Base-by-base conservation (phyloP, 2,329 filamentous ascomycete genomes). In the Nothomitra cinnamomea region DNA sequence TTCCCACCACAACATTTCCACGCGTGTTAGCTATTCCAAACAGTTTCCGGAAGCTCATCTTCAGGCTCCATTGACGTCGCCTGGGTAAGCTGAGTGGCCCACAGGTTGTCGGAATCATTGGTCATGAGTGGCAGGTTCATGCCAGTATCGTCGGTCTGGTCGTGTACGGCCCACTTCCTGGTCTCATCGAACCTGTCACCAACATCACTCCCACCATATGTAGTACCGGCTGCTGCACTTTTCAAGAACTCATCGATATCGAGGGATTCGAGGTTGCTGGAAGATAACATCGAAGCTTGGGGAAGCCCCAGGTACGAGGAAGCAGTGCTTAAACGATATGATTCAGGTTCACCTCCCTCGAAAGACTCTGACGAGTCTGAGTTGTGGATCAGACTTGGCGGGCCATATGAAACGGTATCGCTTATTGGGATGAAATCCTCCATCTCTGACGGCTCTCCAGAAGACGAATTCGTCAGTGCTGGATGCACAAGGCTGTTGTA, bases 371-470 rank as follows among this genome's bases (percentile, higher is more conserved):
- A 57, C 15, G 50, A 25, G 32, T 49, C 41, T 10, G 47, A 53
- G 25, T 56, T 52, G 19, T 56, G 50, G 36, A 48, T 38, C 12
- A 55, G 22, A 35, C 49, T 53, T 35, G 57, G 51, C 24, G 54
- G 56, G 17, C 53, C 55, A 13, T 53, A 55, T 19, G 51, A 41
- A 24, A 41, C 25, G 3, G 36, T 13, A 2, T 54, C 48, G 25
- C 49, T 50, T 15, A 57, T 54, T 2, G 58, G 53, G 24, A 57
- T 50, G 50, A 58, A 69, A 45, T 74, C 72, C 28, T 72, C 71
- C 12, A 67, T 64, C 57, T 74, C 72, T 2, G 72, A 73, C 19
- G 69, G 63, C 48, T 73, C 71, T n/a, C 70, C 71, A 3, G 71
- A 73, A 2, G 72, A 73, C 7, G 70, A 72, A 10, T 66, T 69